Conservation (phyloP, 352 stramenopile genomes). For the Pythium apleroticum region DNA sequence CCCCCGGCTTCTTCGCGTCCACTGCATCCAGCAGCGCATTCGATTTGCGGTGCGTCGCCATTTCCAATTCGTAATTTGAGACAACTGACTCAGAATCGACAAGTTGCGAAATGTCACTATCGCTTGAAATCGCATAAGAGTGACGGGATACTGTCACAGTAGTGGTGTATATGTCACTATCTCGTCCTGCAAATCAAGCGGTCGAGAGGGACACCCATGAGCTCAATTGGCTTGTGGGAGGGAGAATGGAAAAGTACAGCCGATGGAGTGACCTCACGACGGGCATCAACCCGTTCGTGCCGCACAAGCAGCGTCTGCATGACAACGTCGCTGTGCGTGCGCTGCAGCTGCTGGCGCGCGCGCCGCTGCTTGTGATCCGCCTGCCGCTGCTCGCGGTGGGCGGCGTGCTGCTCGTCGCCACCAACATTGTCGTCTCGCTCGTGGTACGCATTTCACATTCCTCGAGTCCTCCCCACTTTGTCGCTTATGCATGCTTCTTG, state of each 20-base stretch:
- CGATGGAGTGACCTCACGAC: slow-evolving; percentile 84
- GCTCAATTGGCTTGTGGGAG: not conserved
- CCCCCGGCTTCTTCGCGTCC: slow-evolving; percentile 31
- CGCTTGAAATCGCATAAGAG: not conserved
- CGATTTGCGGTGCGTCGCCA: slow-evolving; percentile 31
- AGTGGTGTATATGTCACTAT: slow-evolving; percentile 20
- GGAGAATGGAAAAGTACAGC: slow-evolving; percentile 83
- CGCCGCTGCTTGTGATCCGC: slow-evolving; percentile 49
- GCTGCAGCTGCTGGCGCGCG: slow-evolving; percentile 46
- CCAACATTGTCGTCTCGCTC: slow-evolving; percentile 56
- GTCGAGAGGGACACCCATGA: not conserved
- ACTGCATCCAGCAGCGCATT: slow-evolving; percentile 6
- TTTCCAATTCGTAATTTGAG: slow-evolving; percentile 8
- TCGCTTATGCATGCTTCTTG: not conserved
- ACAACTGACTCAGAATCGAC: slow-evolving; percentile 12
- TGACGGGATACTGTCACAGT: not conserved
- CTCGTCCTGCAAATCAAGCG: not conserved
- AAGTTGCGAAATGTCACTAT: slow-evolving; percentile 3
- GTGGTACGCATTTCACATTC: slow-evolving; percentile 30
- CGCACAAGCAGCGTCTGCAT: slow-evolving; percentile 59
- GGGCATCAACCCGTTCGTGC: slow-evolving; percentile 87
- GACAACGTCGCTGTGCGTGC: slow-evolving; percentile 38
- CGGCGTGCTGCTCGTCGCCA: slow-evolving; percentile 38
- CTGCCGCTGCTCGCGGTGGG: slow-evolving; percentile 50
- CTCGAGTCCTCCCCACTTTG: not conserved